A percentile compares a stretch with the other conserved stretches of the same genome.
Conservation (phyloP, 116 monocot genomes). For the Posidonia oceanica region DNA sequence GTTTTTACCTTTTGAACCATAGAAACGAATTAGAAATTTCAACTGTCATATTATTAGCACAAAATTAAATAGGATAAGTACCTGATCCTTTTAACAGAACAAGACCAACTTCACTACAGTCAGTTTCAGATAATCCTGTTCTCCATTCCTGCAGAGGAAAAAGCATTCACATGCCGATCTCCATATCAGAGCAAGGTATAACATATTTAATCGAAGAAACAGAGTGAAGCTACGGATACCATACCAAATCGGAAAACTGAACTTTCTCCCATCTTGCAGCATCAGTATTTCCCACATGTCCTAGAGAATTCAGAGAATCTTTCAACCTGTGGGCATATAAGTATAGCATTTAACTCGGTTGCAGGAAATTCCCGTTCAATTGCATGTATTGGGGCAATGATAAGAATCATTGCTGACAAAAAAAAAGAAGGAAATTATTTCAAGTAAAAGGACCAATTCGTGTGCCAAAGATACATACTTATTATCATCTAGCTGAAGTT, state of each 20-base stretch:
- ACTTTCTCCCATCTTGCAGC: slow-evolving; percentile 24
- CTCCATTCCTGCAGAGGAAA: slow-evolving; percentile 58
- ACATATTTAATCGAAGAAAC: neutral
- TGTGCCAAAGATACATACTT: slow-evolving; percentile 25
- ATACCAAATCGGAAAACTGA: slow-evolving; percentile 78
- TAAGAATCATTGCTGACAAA: neutral
- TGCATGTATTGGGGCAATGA: neutral
- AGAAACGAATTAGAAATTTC: neutral
- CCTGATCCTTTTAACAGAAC: slow-evolving; percentile 60
- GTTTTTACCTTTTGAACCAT: neutral
- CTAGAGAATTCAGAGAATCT: slow-evolving; percentile 32
- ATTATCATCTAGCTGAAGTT: slow-evolving; percentile 35
- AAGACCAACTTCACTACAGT: slow-evolving; percentile 82
- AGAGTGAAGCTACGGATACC: neutral
- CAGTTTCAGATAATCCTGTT: slow-evolving; percentile 61
- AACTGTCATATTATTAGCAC: neutral
- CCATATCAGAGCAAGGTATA: neutral
- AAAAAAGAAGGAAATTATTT: slow-evolving; percentile 1
- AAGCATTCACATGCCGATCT: neutral
- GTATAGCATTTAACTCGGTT: neutral
- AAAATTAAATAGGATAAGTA: slow-evolving; percentile 7
- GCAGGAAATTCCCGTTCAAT: neutral
- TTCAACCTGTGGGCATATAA: slow-evolving; percentile 29
- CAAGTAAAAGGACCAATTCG: neutral
- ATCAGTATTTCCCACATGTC: slow-evolving; percentile 16